phyloP scores from a whole-genome alignment of 2,329 filamentous ascomycete genomes.

The Cordyceps tenuipes region DNA sequence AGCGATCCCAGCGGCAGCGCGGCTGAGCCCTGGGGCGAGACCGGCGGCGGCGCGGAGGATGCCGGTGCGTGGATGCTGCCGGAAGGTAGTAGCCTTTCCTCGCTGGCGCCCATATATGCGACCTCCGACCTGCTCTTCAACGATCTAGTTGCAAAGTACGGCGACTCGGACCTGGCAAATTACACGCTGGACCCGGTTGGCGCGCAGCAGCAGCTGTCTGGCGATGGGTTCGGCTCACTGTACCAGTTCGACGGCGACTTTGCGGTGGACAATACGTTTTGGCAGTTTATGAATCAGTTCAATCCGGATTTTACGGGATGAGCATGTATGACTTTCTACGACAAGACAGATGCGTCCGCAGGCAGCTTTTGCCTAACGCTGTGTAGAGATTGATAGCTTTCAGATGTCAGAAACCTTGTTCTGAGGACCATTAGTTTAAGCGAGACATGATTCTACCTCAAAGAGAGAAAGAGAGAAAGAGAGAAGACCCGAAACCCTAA shows the following conservation, averaged over 20 bases:
- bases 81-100: slow-evolving; percentile 30
- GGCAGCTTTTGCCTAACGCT: too few species aligned
- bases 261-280: slow-evolving; percentile 42
- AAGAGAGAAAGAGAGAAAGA: too few species aligned
- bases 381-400: too few species aligned
- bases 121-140: slow-evolving; percentile 51
- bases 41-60: slow-evolving; percentile 6
- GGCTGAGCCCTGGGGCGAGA: neutral
- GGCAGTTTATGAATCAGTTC: slow-evolving; percentile 41
- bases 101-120: slow-evolving; percentile 47
- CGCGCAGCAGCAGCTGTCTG: slow-evolving; percentile 4
- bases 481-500: too few species aligned
- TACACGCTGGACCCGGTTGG: neutral
- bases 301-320: slow-evolving; percentile 2
- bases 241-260: slow-evolving; percentile 50
- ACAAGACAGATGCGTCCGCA: too few species aligned
- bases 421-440: too few species aligned
- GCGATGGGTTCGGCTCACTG: slow-evolving; percentile 13
- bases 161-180: slow-evolving; percentile 14
- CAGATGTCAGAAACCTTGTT: too few species aligned
- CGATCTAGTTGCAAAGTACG: slow-evolving; percentile 37
- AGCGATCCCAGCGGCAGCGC: slow-evolving; percentile 11
- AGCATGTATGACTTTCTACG: neutral
- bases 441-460: too few species aligned
- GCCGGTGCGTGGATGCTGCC: slow-evolving; percentile 5